phyloP scores from a whole-genome alignment of 805 yeast species.

The Lipomyces sp. region DNA sequence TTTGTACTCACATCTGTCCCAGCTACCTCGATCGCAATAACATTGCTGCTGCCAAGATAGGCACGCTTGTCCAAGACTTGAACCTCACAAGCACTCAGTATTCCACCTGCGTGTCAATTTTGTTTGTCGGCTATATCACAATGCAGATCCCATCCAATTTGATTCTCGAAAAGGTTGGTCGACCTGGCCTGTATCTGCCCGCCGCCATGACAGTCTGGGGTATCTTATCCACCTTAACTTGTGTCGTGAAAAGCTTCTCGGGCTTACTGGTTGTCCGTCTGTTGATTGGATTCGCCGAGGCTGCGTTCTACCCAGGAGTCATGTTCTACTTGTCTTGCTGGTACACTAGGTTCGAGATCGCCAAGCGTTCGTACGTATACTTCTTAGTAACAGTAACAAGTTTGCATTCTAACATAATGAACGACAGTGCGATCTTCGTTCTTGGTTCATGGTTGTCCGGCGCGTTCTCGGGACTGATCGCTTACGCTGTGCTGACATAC shows the following conservation, averaged over 20 bases:
- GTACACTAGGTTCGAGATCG: constrained; percentile 58
- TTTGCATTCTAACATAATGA: not conserved
- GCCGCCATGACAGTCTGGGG: constrained; percentile 57
- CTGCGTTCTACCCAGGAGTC: constrained; percentile 56
- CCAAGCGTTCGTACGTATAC: constrained; percentile 49
- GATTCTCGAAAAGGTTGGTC: constrained; percentile 53
- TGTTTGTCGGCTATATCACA: constrained; percentile 55
- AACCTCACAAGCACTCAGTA: constrained; percentile 50
- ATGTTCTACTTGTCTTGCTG: constrained; percentile 58
- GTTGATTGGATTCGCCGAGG: constrained; percentile 55
- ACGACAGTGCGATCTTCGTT: constrained; percentile 50
- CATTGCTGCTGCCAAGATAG: constrained; percentile 55
- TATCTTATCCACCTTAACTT: constrained; percentile 51
- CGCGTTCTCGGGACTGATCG: constrained; percentile 60
- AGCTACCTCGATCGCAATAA: constrained; percentile 54
- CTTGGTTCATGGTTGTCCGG: constrained; percentile 57
- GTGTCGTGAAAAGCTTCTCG: constrained; percentile 52
- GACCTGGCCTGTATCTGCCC: constrained; percentile 58
- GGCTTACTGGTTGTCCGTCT: constrained; percentile 54
- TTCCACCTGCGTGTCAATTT: constrained; percentile 56
- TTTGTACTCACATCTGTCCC: constrained; percentile 18
- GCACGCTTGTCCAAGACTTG: constrained; percentile 51
- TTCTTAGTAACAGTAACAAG: constrained; percentile 40
- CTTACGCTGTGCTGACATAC: constrained; percentile 56
- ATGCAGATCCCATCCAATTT: constrained; percentile 58